Conservation (phyloP, 73 alveolate species). For the Loxodes magnus region DNA sequence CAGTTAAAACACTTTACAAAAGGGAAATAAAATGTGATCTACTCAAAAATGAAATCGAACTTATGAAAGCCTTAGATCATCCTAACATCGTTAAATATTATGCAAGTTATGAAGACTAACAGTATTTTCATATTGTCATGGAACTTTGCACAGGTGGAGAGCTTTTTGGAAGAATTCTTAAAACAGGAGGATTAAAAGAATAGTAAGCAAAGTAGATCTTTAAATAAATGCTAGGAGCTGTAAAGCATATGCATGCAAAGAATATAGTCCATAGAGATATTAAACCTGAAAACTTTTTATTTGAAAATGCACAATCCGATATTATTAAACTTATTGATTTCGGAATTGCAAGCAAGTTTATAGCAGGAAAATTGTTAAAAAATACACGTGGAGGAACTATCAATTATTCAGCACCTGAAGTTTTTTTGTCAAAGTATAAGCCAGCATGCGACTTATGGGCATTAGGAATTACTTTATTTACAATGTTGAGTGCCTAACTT, state of each 20-base stretch:
- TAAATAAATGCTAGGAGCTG: neutral
- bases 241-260: neutral
- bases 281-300: conserved; percentile 1
- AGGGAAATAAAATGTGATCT: neutral
- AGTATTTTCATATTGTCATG: conserved; percentile 23
- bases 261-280: neutral
- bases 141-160: conserved; percentile 38
- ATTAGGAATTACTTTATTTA: neutral
- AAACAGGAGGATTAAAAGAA: conserved; percentile 18
- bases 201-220: neutral
- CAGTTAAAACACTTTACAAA: too few relatives aligned
- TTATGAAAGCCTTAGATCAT: conserved; percentile 20
- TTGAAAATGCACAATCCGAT: conserved; percentile 4
- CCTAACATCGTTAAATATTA: conserved; percentile 30
- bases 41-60: conserved; percentile 27
- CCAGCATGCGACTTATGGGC: neutral
- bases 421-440: neutral
- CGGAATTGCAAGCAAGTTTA: conserved; percentile 5
- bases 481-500: neutral
- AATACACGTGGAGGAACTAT: neutral
- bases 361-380: neutral
- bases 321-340: neutral
- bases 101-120: conserved; percentile 10
- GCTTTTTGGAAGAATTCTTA: conserved; percentile 22
- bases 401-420: neutral